Conservation (phyloP, 148 eudicot species). For the Polygonum aviculare region DNA sequence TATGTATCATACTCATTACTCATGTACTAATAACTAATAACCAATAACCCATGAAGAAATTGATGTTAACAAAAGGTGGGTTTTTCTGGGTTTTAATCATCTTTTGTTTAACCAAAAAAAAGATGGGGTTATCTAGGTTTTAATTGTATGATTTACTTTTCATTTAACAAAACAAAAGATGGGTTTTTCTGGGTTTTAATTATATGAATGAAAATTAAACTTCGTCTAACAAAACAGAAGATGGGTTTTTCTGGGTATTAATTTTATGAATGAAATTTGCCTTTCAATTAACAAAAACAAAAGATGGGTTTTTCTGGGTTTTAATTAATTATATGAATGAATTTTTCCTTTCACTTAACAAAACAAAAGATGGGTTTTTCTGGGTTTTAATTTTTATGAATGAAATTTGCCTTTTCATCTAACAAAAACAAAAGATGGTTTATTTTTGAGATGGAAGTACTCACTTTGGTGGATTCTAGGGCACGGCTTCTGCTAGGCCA, state of each 20-base stretch:
- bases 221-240: not conserved
- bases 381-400: not conserved
- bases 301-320: no score
- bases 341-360: not conserved
- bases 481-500: constrained; percentile 10
- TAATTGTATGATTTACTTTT: no score
- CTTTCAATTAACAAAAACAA: not conserved
- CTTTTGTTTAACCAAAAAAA: not conserved
- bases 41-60: not conserved
- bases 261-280: not conserved
- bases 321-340: not conserved
- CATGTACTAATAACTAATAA: not conserved
- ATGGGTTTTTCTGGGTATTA: no score
- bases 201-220: no score
- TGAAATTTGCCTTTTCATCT: not conserved
- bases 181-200: no score
- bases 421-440: not conserved
- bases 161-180: not conserved
- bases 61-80: not conserved
- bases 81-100: no score
- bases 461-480: constrained; percentile 8
- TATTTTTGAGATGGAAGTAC: not conserved
- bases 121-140: no score
- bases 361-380: not conserved
- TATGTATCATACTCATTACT: not conserved